Evolutionary conservation across 495 filamentous ascomycete species (phyloP).

Genomic region (Aspergillus sparsus): DNA sequence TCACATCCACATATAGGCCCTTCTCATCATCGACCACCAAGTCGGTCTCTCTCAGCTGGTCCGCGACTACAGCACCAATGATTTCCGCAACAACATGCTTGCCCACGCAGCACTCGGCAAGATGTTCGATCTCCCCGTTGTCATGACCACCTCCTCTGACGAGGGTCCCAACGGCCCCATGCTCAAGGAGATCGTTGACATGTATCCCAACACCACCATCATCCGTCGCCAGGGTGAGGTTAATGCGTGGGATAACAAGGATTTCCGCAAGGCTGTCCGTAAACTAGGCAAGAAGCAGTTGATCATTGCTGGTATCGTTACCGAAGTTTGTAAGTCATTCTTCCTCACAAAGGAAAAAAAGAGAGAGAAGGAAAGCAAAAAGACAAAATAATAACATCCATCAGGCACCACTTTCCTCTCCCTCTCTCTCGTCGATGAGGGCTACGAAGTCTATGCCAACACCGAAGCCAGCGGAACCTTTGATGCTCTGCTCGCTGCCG

Average conservation of each 20-base stretch:
- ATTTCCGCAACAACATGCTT: conserved; percentile 67
- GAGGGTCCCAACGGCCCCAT: conserved; percentile 64
- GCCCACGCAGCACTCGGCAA: conserved; percentile 68
- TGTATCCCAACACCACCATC: conserved; percentile 67
- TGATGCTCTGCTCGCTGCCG: conserved; percentile 53
- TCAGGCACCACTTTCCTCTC: conserved; percentile 69
- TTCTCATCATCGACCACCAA: conserved; percentile 73
- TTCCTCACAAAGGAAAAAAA: no score
- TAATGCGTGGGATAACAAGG: conserved; percentile 76
- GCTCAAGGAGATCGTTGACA: conserved; percentile 66
- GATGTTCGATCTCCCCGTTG: conserved; percentile 66
- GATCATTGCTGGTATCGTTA: conserved; percentile 72
- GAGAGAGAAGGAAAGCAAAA: neutral
- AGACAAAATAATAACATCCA: conserved; percentile 1
- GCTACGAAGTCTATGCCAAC: conserved; percentile 78
- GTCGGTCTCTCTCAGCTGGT: conserved; percentile 66
- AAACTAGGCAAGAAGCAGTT: conserved; percentile 69
- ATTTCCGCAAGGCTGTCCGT: conserved; percentile 66
- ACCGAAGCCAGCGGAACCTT: conserved; percentile 71
- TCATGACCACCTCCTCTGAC: conserved; percentile 70
- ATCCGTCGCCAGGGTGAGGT: conserved; percentile 74
- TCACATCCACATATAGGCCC: conserved; percentile 30
- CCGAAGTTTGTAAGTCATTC: conserved; percentile 73
- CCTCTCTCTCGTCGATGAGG: conserved; percentile 67
- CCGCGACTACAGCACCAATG: conserved; percentile 62